These are phyloP conservation scores for Silene latifolia DNA, from an alignment of 148 eudicot species.

Conservation along the genomic window DNA sequence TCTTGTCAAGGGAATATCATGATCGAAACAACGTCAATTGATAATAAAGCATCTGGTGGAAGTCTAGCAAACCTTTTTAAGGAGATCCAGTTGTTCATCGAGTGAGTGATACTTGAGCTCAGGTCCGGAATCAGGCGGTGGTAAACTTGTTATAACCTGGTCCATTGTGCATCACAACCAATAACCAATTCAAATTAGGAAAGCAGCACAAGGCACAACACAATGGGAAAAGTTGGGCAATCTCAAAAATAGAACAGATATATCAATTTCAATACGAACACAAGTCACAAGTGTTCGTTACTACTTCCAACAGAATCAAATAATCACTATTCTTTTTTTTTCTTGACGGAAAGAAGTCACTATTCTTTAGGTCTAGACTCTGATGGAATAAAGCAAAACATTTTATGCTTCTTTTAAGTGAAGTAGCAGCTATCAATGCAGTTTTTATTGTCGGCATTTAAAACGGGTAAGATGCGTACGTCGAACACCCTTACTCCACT, in stretches of 20 bases:
- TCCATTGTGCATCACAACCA: background rate
- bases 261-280: background rate
- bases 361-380: too few relatives aligned
- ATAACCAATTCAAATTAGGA: background rate
- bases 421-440: too few relatives aligned
- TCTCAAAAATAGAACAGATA: background rate
- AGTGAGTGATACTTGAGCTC: conserved; percentile 58
- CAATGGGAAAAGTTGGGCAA: background rate
- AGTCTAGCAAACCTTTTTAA: conserved; percentile 48
- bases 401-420: too few relatives aligned
- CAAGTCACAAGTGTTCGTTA: background rate
- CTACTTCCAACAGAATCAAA: background rate
- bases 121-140: conserved; percentile 73
- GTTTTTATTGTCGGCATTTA: too few relatives aligned
- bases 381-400: too few relatives aligned
- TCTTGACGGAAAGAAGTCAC: too few relatives aligned
- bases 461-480: too few relatives aligned
- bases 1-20: background rate
- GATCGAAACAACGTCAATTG: background rate
- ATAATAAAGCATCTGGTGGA: background rate
- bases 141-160: conserved; percentile 89
- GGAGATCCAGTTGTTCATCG: conserved; percentile 70
- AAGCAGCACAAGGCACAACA: background rate
- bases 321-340: background rate
- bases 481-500: too few relatives aligned